Percentiles rank a stretch among this genome's conserved stretches.
Conservation (phyloP, 2,329 filamentous ascomycete species). For the Monosporascus sp. region DNA sequence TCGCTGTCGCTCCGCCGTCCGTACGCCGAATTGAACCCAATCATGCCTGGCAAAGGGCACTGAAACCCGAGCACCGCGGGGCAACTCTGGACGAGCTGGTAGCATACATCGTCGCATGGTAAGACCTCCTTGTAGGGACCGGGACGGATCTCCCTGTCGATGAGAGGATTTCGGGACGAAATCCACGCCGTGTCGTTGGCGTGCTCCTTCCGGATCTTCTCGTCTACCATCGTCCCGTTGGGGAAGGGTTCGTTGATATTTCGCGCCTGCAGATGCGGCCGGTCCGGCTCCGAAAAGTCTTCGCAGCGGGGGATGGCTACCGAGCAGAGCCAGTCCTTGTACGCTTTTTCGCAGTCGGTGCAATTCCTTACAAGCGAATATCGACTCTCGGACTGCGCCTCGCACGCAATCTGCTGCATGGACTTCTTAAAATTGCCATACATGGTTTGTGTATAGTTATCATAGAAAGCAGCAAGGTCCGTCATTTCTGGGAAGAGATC, state of each 20-base stretch:
- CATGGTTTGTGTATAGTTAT: slow-evolving; percentile 62
- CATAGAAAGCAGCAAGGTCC: slow-evolving; percentile 68
- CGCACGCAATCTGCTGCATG: slow-evolving; percentile 79
- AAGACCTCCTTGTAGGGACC: slow-evolving; percentile 93
- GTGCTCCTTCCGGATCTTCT: slow-evolving; percentile 23
- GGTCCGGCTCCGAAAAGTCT: slow-evolving; percentile 59
- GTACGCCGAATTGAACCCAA: slow-evolving; percentile 44
- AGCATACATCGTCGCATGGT: slow-evolving; percentile 85
- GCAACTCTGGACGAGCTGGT: slow-evolving; percentile 78
- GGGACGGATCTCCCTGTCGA: slow-evolving; percentile 67
- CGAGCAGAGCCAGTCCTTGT: slow-evolving; percentile 93
- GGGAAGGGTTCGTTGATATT: slow-evolving; percentile 68
- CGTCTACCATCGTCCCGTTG: slow-evolving; percentile 55
- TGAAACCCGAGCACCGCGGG: slow-evolving; percentile 69
- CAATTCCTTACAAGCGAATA: slow-evolving; percentile 81
- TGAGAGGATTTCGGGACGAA: slow-evolving; percentile 62
- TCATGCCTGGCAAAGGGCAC: slow-evolving; percentile 54
- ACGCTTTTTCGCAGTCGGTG: slow-evolving; percentile 68
- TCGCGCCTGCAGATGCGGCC: slow-evolving; percentile 55
- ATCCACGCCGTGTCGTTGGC: slow-evolving; percentile 37
- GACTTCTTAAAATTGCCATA: slow-evolving; percentile 78
- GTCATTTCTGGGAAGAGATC: slow-evolving; percentile 53
- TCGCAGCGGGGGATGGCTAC: slow-evolving; percentile 90
- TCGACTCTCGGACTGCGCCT: slow-evolving; percentile 63
- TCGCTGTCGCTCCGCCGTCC: slow-evolving; percentile 21